Conservation (phyloP, 768 basidiomycete genomes). For the Mycena leptocephala region DNA sequence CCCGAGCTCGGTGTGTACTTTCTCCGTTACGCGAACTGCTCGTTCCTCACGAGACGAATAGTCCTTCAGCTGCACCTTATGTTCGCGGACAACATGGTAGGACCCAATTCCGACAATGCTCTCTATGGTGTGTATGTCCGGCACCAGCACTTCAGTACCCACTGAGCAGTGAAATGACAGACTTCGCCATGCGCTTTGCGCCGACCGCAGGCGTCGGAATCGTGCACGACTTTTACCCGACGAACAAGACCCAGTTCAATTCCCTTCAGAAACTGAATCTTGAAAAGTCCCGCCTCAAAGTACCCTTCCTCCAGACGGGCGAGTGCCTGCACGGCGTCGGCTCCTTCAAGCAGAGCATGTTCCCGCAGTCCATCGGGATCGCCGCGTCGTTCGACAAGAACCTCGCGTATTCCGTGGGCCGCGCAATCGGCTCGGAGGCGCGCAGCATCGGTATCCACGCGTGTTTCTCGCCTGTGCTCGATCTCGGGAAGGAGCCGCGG, state of each 20-base stretch:
- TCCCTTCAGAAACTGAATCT: constrained; percentile 40
- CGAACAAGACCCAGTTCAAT: constrained; percentile 38
- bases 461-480: constrained; percentile 43
- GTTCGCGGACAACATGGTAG: constrained; percentile 38
- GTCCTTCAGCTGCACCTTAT: constrained; percentile 37
- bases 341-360: constrained; percentile 45
- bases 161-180: not conserved
- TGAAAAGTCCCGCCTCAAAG: constrained; percentile 39
- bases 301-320: constrained; percentile 43
- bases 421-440: constrained; percentile 44
- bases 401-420: constrained; percentile 40
- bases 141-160: not conserved
- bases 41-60: not conserved
- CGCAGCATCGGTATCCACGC: constrained; percentile 44
- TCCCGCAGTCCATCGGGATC: constrained; percentile 43
- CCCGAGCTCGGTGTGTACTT: constrained; percentile 30
- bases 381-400: constrained; percentile 40
- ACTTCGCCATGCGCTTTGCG: constrained; percentile 27
- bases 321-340: constrained; percentile 46
- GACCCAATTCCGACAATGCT: constrained; percentile 33
- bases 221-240: constrained; percentile 40
- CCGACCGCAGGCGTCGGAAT: constrained; percentile 33
- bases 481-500: constrained; percentile 46
- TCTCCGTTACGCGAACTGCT: not conserved
- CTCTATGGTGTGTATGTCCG: constrained; percentile 18